These are phyloP conservation scores for Retiboletus flavoniger DNA, from an alignment of 1,284 basidiomycete genomes.

Conservation along the genomic window DNA sequence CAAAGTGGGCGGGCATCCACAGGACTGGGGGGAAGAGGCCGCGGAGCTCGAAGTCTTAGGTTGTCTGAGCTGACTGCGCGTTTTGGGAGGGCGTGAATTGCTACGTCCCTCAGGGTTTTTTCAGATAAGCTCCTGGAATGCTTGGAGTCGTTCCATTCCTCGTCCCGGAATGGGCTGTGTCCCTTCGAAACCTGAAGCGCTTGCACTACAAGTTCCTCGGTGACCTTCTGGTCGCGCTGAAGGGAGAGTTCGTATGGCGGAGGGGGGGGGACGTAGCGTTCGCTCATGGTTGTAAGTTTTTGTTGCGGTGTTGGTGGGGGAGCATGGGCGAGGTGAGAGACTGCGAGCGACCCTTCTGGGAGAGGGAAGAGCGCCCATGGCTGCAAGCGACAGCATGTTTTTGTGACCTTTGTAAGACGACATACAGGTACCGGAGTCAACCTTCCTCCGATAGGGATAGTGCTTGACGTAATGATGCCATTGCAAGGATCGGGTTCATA, in stretches of 20 bases:
- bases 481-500: background rate
- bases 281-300: slow-evolving; percentile 22
- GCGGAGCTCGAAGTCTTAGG: slow-evolving; percentile 6
- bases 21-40: slow-evolving; percentile 32
- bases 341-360: background rate
- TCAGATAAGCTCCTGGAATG: slow-evolving; percentile 9
- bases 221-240: slow-evolving; percentile 55
- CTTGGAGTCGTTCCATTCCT: slow-evolving; percentile 16
- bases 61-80: background rate
- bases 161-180: slow-evolving; percentile 27
- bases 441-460: background rate
- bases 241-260: slow-evolving; percentile 53
- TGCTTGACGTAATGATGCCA: background rate
- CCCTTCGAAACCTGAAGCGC: slow-evolving; percentile 27
- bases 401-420: background rate
- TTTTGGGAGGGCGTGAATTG: slow-evolving; percentile 10
- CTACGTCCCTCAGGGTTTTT: slow-evolving; percentile 3
- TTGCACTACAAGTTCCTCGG: slow-evolving; percentile 38
- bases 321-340: slow-evolving; percentile 1
- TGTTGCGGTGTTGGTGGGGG: background rate
- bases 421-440: background rate
- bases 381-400: slow-evolving; percentile 13
- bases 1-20: background rate
- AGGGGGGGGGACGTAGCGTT: slow-evolving; percentile 37
- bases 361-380: slow-evolving; percentile 11